Conservation (phyloP, 345 rosid species). For the Fremontodendron californicum region DNA sequence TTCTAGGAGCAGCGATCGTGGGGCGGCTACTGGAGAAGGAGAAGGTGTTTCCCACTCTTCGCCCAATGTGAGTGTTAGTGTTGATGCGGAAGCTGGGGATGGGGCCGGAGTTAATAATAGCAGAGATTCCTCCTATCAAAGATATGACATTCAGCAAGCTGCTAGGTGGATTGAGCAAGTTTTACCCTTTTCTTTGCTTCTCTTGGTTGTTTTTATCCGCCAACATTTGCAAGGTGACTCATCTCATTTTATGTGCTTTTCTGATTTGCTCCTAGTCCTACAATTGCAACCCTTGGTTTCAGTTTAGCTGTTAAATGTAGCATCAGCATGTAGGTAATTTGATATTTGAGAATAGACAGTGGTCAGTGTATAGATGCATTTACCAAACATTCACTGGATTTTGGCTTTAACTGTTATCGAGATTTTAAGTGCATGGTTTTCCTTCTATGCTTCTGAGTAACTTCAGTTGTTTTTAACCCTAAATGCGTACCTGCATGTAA, state of each 20-base stretch:
- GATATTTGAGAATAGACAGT: not conserved
- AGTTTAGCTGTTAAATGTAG: not conserved
- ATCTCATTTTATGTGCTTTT: not conserved
- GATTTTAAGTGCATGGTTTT: not conserved
- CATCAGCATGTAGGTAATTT: not conserved
- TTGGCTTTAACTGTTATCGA: not conserved
- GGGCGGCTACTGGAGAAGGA: conserved; percentile 31
- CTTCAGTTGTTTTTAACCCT: not conserved
- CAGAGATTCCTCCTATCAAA: conserved; percentile 89
- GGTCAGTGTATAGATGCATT: not conserved
- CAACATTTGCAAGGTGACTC: conserved; percentile 94
- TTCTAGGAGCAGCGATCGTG: conserved; percentile 37
- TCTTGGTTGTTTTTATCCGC: conserved; percentile 94
- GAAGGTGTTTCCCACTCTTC: conserved; percentile 48
- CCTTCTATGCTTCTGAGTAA: not conserved
- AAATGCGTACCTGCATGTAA: not conserved
- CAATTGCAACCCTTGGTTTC: not conserved
- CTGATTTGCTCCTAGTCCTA: not conserved
- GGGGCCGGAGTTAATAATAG: conserved; percentile 36
- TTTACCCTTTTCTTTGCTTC: conserved; percentile 94
- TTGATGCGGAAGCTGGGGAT: conserved; percentile 54
- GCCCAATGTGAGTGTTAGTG: conserved; percentile 33
- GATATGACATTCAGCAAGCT: conserved; percentile 99
- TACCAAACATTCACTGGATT: not conserved
- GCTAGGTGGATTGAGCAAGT: conserved; percentile 99